Percentiles rank a stretch among this genome's conserved stretches.
Evolutionary conservation across 2,329 filamentous ascomycete species (phyloP).

Genomic region (Lojkania enalia): DNA sequence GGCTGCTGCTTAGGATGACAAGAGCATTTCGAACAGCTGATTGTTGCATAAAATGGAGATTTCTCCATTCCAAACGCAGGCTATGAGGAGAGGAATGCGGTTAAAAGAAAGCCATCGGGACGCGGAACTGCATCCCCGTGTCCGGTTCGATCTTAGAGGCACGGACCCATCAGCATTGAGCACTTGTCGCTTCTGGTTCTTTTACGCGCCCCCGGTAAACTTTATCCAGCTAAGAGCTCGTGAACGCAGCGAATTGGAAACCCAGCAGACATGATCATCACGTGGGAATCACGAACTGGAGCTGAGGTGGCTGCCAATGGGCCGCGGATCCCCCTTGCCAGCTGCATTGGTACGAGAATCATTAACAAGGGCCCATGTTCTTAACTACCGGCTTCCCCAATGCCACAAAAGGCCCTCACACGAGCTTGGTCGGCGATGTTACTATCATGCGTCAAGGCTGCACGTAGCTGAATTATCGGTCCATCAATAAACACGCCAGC

Average conservation of each 20-base stretch:
- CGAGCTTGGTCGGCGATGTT: neutral
- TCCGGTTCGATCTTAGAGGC: too few relatives aligned
- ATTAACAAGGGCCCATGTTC: neutral
- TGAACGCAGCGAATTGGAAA: neutral
- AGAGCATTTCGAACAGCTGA: too few relatives aligned
- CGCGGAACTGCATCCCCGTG: neutral
- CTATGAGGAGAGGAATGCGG: neutral
- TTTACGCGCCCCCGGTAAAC: neutral
- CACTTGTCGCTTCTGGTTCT: neutral
- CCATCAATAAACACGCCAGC: neutral
- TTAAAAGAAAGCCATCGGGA: neutral
- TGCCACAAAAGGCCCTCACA: neutral
- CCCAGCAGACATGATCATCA: too few relatives aligned
- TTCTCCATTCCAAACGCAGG: neutral
- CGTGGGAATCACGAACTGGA: too few relatives aligned
- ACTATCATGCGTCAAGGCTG: neutral
- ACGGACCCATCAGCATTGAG: neutral
- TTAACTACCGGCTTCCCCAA: neutral
- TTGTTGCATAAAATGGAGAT: too few relatives aligned
- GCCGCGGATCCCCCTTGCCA: too few relatives aligned
- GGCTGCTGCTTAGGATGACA: too few relatives aligned
- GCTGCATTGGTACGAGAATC: neutral
- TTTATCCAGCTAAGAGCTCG: neutral
- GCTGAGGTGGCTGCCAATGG: too few relatives aligned
- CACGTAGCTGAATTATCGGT: neutral